phyloP scores from a whole-genome alignment of 2,329 filamentous ascomycete genomes.

The Periconia digitata region DNA sequence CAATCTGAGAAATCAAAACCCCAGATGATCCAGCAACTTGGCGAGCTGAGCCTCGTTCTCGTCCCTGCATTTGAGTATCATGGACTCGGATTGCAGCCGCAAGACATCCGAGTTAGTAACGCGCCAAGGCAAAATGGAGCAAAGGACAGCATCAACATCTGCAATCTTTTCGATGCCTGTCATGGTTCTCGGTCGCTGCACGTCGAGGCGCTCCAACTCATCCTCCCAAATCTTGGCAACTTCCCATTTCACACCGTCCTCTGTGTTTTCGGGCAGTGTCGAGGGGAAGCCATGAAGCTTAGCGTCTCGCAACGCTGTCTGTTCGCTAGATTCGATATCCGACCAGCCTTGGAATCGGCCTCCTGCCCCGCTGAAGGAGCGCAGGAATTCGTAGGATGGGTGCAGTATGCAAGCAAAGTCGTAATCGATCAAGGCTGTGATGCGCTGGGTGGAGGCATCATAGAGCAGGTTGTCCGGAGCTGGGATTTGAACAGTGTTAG shows the following conservation, averaged over 20 bases:
- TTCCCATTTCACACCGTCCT: conserved; percentile 23
- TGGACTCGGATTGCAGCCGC: conserved; percentile 11
- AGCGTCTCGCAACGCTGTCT: conserved; percentile 21
- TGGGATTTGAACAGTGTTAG: conserved; percentile 12
- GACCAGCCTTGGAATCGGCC: conserved; percentile 26
- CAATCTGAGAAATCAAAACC: conserved; percentile 19
- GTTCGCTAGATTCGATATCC: conserved; percentile 13
- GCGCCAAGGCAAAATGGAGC: conserved; percentile 20
- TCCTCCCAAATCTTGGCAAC: conserved; percentile 23
- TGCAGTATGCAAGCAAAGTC: conserved; percentile 27
- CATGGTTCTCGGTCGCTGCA: conserved; percentile 22
- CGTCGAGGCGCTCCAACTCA: conserved; percentile 17
- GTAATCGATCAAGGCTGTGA: conserved; percentile 34
- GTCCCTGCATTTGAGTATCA: conserved; percentile 17
- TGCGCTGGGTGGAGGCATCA: conserved; percentile 22
- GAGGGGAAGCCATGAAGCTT: conserved; percentile 29
- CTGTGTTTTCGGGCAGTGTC: conserved; percentile 11
- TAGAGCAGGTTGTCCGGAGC: conserved; percentile 31
- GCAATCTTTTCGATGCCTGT: conserved; percentile 25
- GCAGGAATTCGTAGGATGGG: conserved; percentile 25
- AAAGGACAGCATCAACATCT: conserved; percentile 22
- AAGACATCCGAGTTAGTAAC: conserved; percentile 21
- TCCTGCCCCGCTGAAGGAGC: conserved; percentile 23
- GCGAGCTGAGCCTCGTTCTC: conserved; percentile 15
- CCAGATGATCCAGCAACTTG: conserved; percentile 13